Evolutionary conservation across 2,329 filamentous ascomycete species (phyloP).

Genomic region (Hypoxylon sp.): DNA sequence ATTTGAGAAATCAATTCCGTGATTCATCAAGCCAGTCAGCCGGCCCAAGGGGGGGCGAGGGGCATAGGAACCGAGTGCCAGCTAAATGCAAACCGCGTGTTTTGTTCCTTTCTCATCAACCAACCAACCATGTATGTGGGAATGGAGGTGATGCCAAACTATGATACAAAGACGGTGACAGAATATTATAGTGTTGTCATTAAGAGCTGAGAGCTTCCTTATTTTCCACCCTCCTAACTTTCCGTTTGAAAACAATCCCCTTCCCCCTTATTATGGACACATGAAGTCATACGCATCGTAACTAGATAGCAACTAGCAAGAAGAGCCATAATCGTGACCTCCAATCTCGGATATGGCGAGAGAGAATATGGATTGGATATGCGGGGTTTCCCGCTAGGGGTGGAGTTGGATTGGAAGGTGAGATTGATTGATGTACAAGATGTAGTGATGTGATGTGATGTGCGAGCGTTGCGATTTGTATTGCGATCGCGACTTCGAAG

Average conservation of each 20-base stretch:
- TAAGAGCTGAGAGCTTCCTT: slow-evolving; percentile 40
- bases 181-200: slow-evolving; percentile 8
- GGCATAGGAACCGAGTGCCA: no score
- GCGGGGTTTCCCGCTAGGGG: no score
- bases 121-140: no score
- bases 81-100: no score
- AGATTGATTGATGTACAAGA: not conserved
- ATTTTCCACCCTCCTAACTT: no score
- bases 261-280: slow-evolving; percentile 18
- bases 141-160: slow-evolving; percentile 31
- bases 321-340: no score
- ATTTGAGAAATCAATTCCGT: no score
- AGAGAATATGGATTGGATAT: not conserved
- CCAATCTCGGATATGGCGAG: not conserved
- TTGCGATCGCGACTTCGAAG: not conserved
- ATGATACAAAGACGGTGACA: slow-evolving; percentile 36
- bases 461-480: slow-evolving; percentile 2
- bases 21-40: no score
- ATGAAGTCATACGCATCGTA: slow-evolving; percentile 6
- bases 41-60: no score
- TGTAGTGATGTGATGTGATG: slow-evolving; percentile 2
- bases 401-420: no score
- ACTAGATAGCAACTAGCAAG: no score
- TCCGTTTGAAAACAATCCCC: slow-evolving; percentile 17
- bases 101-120: no score